Evolutionary conservation across 2,329 filamentous ascomycete species (phyloP), one percentile per base, ranked within the genome.

Genomic region (Orbilia oligospora): DNA sequence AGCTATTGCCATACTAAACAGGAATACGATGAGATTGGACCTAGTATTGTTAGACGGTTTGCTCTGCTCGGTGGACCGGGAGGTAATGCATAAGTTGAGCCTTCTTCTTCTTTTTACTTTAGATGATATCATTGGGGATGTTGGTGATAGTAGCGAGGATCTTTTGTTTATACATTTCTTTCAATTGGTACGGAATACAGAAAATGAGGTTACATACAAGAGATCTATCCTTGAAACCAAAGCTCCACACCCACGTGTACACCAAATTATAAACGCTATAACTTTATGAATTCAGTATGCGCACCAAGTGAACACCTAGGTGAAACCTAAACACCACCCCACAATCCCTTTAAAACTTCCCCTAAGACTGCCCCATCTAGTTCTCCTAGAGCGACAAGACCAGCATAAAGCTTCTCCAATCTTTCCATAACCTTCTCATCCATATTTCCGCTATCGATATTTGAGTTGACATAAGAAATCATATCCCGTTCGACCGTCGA

Each of bases 1-100:
- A 97, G 94, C 84, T 99, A 98, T 87, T 99, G 96, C 87, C 97
- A 99, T 86, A 99, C 93, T 72, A 96, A 96, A 87, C 90, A 90
- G 33, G 89, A 91, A 87, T 97, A 97, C 84, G 93, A 97, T 85
- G 95, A 97, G 87, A 94, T 97, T 84, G 95, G 96, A 18, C 95
- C 95, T 16, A 94, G 93, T 84, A 97, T 97, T 85, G 95, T 97
- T 78, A 90, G 95, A 85, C 91, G 95, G 86, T 98, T 98, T 85
- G 95, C 94, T 80, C 88, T 98, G 81, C 87, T 98, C 80, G 96
- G 96, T 84, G 96, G 95, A 22, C 96, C 96, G 10, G 95, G 75
- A 38, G 75, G 75, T 1, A 64, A 46, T 56, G 51, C 75, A 65
- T 78, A 69, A 36, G 33, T 20, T 2, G 6, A 20, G 18, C 51